Conservation (phyloP, 2,329 filamentous ascomycete species). For the Ophiocordyceps camponoti-saundersi region DNA sequence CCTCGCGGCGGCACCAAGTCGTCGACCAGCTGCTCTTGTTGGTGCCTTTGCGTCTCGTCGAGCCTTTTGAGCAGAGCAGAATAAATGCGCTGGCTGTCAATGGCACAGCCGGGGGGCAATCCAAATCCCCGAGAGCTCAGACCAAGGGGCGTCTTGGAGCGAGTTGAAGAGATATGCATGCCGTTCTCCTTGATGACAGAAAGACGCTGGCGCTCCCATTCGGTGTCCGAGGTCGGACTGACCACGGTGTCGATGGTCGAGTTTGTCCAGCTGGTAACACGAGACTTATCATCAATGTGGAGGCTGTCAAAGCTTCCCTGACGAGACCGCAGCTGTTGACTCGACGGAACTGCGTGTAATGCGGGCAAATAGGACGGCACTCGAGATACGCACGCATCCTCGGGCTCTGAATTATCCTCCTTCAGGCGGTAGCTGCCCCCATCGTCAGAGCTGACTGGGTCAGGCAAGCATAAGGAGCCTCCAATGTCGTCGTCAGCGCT, state of each 20-base stretch:
- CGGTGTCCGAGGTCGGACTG: conserved; percentile 19
- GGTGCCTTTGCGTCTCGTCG: conserved; percentile 17
- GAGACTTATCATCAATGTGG: conserved; percentile 34
- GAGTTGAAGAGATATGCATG: conserved; percentile 19
- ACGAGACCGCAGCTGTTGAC: conserved; percentile 30
- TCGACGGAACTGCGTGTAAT: conserved; percentile 27
- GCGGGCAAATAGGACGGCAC: conserved; percentile 32
- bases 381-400: conserved; percentile 27
- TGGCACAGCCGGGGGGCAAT: conserved; percentile 4
- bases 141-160: conserved; percentile 4
- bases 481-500: conserved; percentile 4
- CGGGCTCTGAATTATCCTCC: conserved; percentile 15
- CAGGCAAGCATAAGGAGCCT: conserved; percentile 2
- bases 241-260: conserved; percentile 40
- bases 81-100: conserved; percentile 43
- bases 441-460: conserved; percentile 7
- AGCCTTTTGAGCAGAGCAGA: conserved; percentile 45
- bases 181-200: conserved; percentile 46
- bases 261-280: conserved; percentile 57
- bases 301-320: conserved; percentile 38
- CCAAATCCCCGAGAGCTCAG: neutral
- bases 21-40: conserved; percentile 1
- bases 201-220: conserved; percentile 38
- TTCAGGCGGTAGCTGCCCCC: conserved; percentile 14
- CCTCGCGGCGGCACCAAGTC: neutral